A percentile compares a stretch with the other conserved stretches of the same genome.
Conservation (phyloP, 306 rosid species). For the Abrus precatorius region DNA sequence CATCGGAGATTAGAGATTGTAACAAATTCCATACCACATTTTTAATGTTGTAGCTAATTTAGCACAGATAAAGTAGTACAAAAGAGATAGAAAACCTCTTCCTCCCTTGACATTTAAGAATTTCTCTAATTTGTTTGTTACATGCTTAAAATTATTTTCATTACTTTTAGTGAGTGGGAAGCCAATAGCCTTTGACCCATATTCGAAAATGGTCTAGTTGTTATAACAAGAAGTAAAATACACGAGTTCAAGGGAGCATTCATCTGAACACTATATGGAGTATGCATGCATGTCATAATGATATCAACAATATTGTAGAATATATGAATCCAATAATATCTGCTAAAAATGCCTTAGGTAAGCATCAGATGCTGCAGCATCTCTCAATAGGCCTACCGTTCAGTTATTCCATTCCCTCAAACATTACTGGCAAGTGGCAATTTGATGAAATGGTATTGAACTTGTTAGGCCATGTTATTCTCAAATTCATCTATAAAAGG, state of each 20-base stretch:
- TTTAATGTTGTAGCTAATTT: background rate
- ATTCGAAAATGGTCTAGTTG: background rate
- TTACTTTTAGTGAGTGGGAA: background rate
- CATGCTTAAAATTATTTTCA: background rate
- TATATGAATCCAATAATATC: constrained; percentile 1
- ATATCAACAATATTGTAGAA: background rate
- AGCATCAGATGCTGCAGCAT: constrained; percentile 12
- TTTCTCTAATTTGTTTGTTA: background rate
- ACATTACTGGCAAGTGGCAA: background rate
- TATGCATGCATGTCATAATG: background rate
- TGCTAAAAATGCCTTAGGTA: background rate
- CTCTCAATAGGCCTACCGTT: background rate
- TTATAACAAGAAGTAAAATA: background rate
- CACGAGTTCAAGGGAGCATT: background rate
- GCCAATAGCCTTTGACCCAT: background rate
- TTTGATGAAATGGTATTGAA: background rate
- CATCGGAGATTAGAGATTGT: background rate
- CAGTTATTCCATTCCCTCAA: constrained; percentile 6
- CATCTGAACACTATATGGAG: background rate
- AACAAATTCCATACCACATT: background rate
- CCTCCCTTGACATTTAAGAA: background rate
- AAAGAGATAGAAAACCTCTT: background rate
- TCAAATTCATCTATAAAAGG: background rate
- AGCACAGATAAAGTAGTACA: background rate
- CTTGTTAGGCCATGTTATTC: background rate